Base-by-base conservation (phyloP, 257 asterid genomes). In the Plantago major region DNA sequence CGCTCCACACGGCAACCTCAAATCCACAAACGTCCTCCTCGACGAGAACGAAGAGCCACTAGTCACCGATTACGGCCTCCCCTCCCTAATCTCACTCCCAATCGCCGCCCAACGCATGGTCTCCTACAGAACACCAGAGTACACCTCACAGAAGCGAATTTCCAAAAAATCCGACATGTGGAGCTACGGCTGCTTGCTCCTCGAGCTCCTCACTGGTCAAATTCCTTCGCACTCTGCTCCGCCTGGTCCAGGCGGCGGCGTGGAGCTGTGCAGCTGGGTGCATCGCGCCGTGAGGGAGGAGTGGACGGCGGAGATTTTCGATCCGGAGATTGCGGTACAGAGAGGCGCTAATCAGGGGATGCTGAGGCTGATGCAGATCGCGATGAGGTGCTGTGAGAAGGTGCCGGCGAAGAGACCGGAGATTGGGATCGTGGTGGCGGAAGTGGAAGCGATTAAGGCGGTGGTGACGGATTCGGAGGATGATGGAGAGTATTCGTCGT, bases 241-340 rank as follows among this genome's bases (percentile, higher is more conserved):
- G 33, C 73, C 75, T 56, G 94, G 90, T 1, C 67, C 74, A 26
- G 85, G 74, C 3, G 67, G 74, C 3, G 67, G 83, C 26, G 80
- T 75, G 0, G 94, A 87, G 45, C 65, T 87, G 60, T 90, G 84
- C 3, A 48, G 73, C 10, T 87, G 95, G 94, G 90, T 84, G 9
- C 74, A 79, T 71, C 72, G 90, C 3, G 90, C 79, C 6, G 90
- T 82, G 22, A 64, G 87, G 58, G 96, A 87, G 55, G 94, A 87
- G 60, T 80, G 90, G 94, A 80, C 87, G 0, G 86, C 81, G 4
- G 90, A 84, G 73, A 88, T 87, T 12, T 84, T 87, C 16, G 94
- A 87, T 17, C 76, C 76, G 73, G 85, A 87, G 84, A 52, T 57
- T 2, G 19, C 52, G 6, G 58, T 46, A 6, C 63, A 74, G 33